Evolutionary conservation across 2,329 filamentous ascomycete species (phyloP), one percentile per base, ranked within the genome.

Genomic region (Aspergillus eucalypticola): DNA sequence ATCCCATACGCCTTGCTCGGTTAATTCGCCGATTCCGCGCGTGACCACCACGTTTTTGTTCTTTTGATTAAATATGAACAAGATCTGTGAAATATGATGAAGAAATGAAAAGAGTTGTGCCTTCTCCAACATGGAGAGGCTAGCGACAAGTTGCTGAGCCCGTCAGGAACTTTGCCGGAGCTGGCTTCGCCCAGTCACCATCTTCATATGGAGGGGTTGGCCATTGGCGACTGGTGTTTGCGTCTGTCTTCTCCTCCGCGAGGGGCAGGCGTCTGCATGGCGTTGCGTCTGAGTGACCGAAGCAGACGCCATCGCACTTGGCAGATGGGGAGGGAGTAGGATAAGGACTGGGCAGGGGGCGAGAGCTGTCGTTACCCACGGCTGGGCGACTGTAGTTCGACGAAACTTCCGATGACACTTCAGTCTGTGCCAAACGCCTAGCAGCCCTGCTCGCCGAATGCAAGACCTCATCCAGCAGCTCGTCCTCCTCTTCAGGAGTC

Each of bases 121-220:
- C 32, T 42, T 38, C 48, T 32, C n/a, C 39, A 38, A 23, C n/a
- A 13, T 8, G 38, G 41, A 42, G 13, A 25, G 27, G 53, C 69
- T 75, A 78, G 59, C 74, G 71, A 64, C 68, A 76, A 57, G 70
- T 74, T 58, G 53, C 53, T 55, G 75, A 68, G 64, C 89, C 86
- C 32, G 88, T 86, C 81, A 90, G 90, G 66, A 93, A 92, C 77
- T 90, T 92, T 5, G 91, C 90, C 10, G 92, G 87, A 29, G 91
- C 90, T 44, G 90, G 89, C 8, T 90, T 87, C 17, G 90, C 92
- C 94, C 93, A 98, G 74, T 96, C 93, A 64, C 88, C 88, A 69
- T 96, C 93, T 71, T 96, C 93, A 68, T 97, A 96, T 3, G 95
- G 94, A 21, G 95, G 95, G 15, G 95, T 98, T 3, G 93, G 94